Evolutionary conservation across 176 grass and related monocot genomes (phyloP).

Genomic region (Phyllostachys edulis): DNA sequence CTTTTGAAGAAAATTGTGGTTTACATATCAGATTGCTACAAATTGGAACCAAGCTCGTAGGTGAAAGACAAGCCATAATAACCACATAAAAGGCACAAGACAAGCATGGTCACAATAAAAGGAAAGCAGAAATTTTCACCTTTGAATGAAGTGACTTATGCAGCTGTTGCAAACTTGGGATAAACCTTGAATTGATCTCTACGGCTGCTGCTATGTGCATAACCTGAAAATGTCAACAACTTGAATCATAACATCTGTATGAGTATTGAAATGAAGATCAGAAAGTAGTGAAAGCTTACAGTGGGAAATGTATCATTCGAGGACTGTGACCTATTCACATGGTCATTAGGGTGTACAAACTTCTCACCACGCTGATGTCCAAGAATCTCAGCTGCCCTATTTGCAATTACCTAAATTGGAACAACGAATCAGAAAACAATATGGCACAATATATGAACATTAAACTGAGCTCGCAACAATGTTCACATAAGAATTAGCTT

Average conservation of each 20-base stretch:
- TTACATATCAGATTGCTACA: slow-evolving; percentile 3
- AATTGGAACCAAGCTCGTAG: neutral
- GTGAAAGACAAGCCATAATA: slow-evolving; percentile 11
- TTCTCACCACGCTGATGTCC: slow-evolving; percentile 88
- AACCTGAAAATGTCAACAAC: slow-evolving; percentile 61
- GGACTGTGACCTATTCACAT: slow-evolving; percentile 96
- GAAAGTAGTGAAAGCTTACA: slow-evolving; percentile 54
- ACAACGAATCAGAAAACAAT: slow-evolving; percentile 31
- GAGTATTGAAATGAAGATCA: neutral
- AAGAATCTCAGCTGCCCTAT: slow-evolving; percentile 94
- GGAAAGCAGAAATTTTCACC: slow-evolving; percentile 38
- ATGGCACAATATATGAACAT: slow-evolving; percentile 14
- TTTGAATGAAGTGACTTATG: slow-evolving; percentile 82
- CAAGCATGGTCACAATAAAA: slow-evolving; percentile 3
- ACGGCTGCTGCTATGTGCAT: slow-evolving; percentile 96
- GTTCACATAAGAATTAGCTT: slow-evolving; percentile 1
- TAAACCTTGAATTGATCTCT: slow-evolving; percentile 83
- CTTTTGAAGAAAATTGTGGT: neutral
- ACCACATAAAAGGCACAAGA: neutral
- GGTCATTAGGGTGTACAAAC: slow-evolving; percentile 97
- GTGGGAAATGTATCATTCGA: slow-evolving; percentile 99
- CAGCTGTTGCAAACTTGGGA: slow-evolving; percentile 82
- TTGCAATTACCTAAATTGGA: slow-evolving; percentile 82
- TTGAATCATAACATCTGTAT: slow-evolving; percentile 29
- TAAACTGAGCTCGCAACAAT: slow-evolving; percentile 1